A percentile compares a stretch with the other conserved stretches of the same genome.
These are phyloP conservation scores for Dovyalis caffra DNA, from an alignment of 345 rosid species.

Conservation along the genomic window DNA sequence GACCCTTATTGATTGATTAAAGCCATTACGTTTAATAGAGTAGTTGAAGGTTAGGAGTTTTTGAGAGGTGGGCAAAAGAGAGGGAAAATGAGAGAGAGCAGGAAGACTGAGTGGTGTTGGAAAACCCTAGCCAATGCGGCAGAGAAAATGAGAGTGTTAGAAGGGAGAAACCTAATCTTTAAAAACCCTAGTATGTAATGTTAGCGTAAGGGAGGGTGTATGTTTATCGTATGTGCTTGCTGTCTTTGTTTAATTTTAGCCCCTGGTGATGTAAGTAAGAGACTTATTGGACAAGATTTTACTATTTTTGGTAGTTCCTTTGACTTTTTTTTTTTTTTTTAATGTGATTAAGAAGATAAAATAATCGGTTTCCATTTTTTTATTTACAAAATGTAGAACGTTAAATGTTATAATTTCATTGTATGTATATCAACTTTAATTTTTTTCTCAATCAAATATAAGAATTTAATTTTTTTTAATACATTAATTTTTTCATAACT, in stretches of 20 bases:
- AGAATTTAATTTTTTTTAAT: too few relatives aligned
- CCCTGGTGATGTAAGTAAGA: too few relatives aligned
- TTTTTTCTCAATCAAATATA: too few relatives aligned
- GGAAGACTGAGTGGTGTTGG: neutral
- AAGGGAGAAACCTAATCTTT: constrained; percentile 29
- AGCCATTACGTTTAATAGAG: constrained; percentile 36
- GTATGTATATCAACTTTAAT: too few relatives aligned
- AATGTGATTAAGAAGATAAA: too few relatives aligned
- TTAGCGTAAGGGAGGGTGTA: constrained; percentile 19
- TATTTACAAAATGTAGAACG: too few relatives aligned
- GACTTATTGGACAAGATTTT: too few relatives aligned
- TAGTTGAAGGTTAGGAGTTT: neutral
- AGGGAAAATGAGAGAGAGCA: neutral
- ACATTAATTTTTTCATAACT: too few relatives aligned
- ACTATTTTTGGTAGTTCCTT: too few relatives aligned
- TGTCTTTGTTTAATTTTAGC: neutral
- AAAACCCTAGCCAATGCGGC: constrained; percentile 65
- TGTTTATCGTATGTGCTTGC: neutral
- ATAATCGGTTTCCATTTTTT: too few relatives aligned
- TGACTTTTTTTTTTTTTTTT: too few relatives aligned
- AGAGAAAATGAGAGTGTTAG: constrained; percentile 1
- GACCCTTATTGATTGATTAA: constrained; percentile 26
- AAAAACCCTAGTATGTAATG: constrained; percentile 38
- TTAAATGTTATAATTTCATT: too few relatives aligned
- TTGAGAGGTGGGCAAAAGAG: constrained; percentile 14